These are phyloP conservation scores for Turritis glabra DNA, from an alignment of 345 rosid genomes.

Conservation along the genomic window DNA sequence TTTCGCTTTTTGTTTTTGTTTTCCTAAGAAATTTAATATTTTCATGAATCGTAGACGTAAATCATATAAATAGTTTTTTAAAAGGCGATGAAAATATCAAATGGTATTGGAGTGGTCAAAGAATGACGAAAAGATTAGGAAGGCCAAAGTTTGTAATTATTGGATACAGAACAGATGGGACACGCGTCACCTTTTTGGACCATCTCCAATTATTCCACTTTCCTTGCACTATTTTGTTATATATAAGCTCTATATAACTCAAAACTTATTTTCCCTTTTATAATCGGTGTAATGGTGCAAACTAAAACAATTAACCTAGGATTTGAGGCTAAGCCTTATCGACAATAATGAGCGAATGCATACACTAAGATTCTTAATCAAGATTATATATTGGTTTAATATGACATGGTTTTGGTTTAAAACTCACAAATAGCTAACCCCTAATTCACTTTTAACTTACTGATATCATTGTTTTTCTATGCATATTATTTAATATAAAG, in stretches of 20 bases:
- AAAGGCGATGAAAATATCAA: slow-evolving; percentile 12
- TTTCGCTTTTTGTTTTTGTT: not conserved
- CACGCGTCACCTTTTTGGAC: slow-evolving; percentile 41
- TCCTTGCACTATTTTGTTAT: not conserved
- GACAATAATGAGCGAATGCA: not conserved
- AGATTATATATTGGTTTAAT: not conserved
- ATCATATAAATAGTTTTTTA: not conserved
- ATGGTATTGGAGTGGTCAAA: slow-evolving; percentile 39
- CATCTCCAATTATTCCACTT: slow-evolving; percentile 34
- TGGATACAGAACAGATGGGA: slow-evolving; percentile 22
- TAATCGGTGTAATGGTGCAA: no score
- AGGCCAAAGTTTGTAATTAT: slow-evolving; percentile 35
- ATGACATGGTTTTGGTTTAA: not conserved
- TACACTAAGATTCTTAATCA: not conserved
- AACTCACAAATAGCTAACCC: not conserved
- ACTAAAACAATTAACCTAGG: not conserved
- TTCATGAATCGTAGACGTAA: not conserved
- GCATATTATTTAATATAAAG: no score
- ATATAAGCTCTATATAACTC: not conserved
- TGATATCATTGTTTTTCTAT: no score
- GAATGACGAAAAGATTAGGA: slow-evolving; percentile 32
- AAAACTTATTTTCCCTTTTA: no score
- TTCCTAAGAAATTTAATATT: not conserved
- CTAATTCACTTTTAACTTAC: no score
- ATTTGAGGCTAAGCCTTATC: slow-evolving; percentile 1